Evolutionary conservation across 2,329 filamentous ascomycete species (phyloP).

Genomic region (Trichoderma asperellum): DNA sequence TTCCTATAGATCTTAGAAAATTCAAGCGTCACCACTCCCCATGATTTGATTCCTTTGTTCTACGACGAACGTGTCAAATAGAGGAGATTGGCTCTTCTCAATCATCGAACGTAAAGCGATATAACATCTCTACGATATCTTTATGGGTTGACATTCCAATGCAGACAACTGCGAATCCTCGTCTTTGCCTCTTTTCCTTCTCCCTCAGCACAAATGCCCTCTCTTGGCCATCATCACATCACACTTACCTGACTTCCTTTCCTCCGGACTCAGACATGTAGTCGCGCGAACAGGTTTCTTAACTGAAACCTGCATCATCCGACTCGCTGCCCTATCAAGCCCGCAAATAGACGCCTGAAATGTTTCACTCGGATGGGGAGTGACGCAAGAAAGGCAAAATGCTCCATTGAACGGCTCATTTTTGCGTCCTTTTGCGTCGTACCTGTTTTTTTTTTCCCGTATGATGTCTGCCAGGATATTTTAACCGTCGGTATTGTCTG

Average conservation of each 20-base stretch:
- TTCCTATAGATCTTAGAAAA: too few relatives aligned
- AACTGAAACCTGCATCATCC: background rate
- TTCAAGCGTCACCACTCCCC: too few relatives aligned
- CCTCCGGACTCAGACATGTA: background rate
- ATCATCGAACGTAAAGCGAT: too few relatives aligned
- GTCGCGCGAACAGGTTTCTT: too few relatives aligned
- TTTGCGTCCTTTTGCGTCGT: background rate
- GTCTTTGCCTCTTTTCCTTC: background rate
- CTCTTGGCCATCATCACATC: background rate
- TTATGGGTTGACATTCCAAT: background rate
- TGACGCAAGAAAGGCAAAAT: background rate
- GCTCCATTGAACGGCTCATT: background rate
- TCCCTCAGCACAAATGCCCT: background rate
- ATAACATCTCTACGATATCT: background rate
- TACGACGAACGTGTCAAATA: too few relatives aligned
- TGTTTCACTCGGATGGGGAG: background rate
- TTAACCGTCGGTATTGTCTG: background rate
- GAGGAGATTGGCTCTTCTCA: too few relatives aligned
- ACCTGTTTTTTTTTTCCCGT: background rate
- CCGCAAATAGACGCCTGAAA: background rate
- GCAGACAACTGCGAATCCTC: background rate
- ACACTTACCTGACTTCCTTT: background rate
- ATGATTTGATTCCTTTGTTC: too few relatives aligned
- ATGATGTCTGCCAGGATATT: background rate
- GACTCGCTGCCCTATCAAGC: background rate